Evolutionary conservation across 331 rosid genomes (phyloP), one percentile per base, ranked within the genome.

Genomic region (Acacia concinna): DNA sequence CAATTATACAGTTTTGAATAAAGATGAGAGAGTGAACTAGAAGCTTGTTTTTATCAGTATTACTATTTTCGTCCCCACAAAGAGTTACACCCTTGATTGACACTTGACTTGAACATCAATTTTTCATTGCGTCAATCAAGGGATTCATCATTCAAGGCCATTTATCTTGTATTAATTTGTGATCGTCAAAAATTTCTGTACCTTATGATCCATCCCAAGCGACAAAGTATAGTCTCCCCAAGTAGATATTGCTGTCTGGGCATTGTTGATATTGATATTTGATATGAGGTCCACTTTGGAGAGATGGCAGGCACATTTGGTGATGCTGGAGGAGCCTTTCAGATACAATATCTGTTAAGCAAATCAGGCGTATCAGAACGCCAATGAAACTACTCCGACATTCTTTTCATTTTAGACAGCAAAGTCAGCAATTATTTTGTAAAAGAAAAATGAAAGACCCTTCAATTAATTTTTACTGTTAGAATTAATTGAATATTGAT

Each of bases 271-370:
- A 2, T 41, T 23, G 73, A 41, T 41, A 40, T 68, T 21, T 38
- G 49, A 37, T 66, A 21, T 68, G 35, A 40, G 34, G 51, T 40
- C 73, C 21, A 41, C 51, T 21, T 21, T 37, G 32, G 51, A 56
- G 31, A 56, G 72, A 67, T 10, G 41, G 72, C 18, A 38, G 23
- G 52, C 54, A 68, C 11, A 40, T 30, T 68, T 68, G 73, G 73
- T 68, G 73, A 68, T 41, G 73, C 35, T 40, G 35, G 35, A 40
- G 35, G 38, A 25, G 35, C 34, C 32, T 21, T 67, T 43, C 40
- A 66, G 51, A 23, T 56, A 56, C 28, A 21, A 38, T 21, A 67
- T 37, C 8, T 0, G 23, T 21, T 20, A 3, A 20, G 13, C 31
- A 67, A 67, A 20, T 67, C 27, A 38, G 47, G n/a, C 47, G 37